These are phyloP conservation scores for Alloteropsis angusta DNA, from an alignment of 202 grass and related monocot genomes.

Conservation along the genomic window DNA sequence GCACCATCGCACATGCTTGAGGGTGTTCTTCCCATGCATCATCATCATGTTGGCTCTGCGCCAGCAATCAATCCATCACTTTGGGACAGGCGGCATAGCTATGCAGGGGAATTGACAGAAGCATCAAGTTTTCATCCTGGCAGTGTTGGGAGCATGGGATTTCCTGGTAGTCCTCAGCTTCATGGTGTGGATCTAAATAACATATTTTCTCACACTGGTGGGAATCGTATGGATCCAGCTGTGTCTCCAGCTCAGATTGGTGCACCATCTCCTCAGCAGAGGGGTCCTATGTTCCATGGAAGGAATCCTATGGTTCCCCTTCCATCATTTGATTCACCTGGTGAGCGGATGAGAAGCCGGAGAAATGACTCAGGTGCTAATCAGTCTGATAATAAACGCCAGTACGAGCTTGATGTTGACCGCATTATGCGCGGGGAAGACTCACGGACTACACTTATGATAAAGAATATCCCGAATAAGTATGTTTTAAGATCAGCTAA, in stretches of 20 bases:
- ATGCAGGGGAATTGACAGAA: constrained; percentile 47
- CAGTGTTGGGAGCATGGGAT: constrained; percentile 68
- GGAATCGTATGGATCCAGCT: constrained; percentile 56
- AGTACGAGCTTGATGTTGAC: constrained; percentile 90
- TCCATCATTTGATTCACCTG: constrained; percentile 43
- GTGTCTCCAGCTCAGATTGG: constrained; percentile 53
- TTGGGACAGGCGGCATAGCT: constrained; percentile 62
- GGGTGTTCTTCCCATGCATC: constrained; percentile 43
- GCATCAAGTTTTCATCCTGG: constrained; percentile 52
- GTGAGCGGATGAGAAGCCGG: constrained; percentile 66
- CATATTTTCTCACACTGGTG: constrained; percentile 47
- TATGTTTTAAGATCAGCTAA: constrained; percentile 23
- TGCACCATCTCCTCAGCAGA: constrained; percentile 68
- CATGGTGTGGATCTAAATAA: constrained; percentile 54
- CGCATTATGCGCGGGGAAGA: constrained; percentile 73
- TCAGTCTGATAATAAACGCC: constrained; percentile 78
- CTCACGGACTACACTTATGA: constrained; percentile 79
- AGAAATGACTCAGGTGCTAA: constrained; percentile 60
- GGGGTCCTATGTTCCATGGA: constrained; percentile 67
- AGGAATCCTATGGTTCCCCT: constrained; percentile 69
- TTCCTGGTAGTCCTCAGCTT: constrained; percentile 69
- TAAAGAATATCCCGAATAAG: constrained; percentile 98
- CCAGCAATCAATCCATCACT: constrained; percentile 53
- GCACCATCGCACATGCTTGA: constrained; percentile 62
- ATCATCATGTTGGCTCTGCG: constrained; percentile 71